Conservation (phyloP, 108 stramenopile genomes). For the Pseudonitzschia pungens region DNA sequence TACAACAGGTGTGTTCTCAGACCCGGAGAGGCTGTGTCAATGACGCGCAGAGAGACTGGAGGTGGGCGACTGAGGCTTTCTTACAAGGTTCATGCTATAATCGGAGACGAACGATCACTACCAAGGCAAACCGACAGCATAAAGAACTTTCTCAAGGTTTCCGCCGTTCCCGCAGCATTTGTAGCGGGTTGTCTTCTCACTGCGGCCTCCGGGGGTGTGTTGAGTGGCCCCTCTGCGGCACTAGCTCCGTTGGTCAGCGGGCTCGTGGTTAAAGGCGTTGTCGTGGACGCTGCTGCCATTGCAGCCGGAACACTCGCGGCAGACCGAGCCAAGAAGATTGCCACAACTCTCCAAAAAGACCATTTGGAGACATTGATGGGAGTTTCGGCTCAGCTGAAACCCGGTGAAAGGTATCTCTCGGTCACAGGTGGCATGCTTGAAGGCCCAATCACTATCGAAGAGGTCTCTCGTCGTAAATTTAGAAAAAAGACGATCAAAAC, state of each 20-base stretch:
- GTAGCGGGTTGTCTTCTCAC: slow-evolving; percentile 33
- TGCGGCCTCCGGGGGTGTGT: slow-evolving; percentile 40
- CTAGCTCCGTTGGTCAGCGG: slow-evolving; percentile 47
- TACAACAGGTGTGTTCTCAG: slow-evolving; percentile 43
- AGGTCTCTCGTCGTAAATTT: slow-evolving; percentile 4
- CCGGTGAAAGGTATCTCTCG: slow-evolving; percentile 32
- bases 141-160: slow-evolving; percentile 34
- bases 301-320: slow-evolving; percentile 47
- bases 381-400: slow-evolving; percentile 31
- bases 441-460: slow-evolving; percentile 36
- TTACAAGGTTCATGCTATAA: slow-evolving; percentile 43
- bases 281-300: slow-evolving; percentile 47
- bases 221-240: slow-evolving; percentile 48
- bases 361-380: slow-evolving; percentile 40
- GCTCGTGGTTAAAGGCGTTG: slow-evolving; percentile 49
- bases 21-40: slow-evolving; percentile 50
- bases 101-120: slow-evolving; percentile 44
- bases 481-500: not conserved
- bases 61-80: slow-evolving; percentile 27
- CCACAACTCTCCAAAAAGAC: slow-evolving; percentile 32
- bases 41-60: slow-evolving; percentile 33
- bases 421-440: slow-evolving; percentile 44
- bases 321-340: slow-evolving; percentile 29
- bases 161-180: slow-evolving; percentile 53
- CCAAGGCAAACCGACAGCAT: slow-evolving; percentile 34